Evolutionary conservation across 805 yeast genomes (phyloP).

Genomic region (Nakazawaea holstii): DNA sequence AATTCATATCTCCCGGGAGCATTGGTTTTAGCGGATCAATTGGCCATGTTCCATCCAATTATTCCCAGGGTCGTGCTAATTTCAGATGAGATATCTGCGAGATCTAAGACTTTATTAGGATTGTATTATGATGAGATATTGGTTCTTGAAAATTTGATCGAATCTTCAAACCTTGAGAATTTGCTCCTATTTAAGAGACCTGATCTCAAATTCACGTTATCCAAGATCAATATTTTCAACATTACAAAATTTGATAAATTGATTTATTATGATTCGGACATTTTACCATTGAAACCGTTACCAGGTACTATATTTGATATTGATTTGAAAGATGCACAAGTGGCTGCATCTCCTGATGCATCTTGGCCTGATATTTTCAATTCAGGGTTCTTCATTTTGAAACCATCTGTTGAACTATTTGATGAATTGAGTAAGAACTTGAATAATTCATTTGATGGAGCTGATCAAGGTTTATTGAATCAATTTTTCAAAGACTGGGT

Average conservation of each 20-base stretch:
- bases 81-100: background rate
- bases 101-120: background rate
- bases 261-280: slow-evolving; percentile 62
- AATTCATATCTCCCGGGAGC: slow-evolving; percentile 33
- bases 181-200: slow-evolving; percentile 20
- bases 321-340: slow-evolving; percentile 7
- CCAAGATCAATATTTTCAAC: slow-evolving; percentile 55
- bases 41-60: slow-evolving; percentile 15
- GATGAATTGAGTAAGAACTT: slow-evolving; percentile 28
- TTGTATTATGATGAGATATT: slow-evolving; percentile 1
- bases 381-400: slow-evolving; percentile 57
- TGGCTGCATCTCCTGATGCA: slow-evolving; percentile 68
- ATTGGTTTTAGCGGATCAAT: slow-evolving; percentile 23
- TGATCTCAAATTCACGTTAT: slow-evolving; percentile 32
- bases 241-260: slow-evolving; percentile 36
- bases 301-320: slow-evolving; percentile 21
- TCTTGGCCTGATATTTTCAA: slow-evolving; percentile 93
- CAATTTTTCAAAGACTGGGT: slow-evolving; percentile 50
- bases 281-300: slow-evolving; percentile 38
- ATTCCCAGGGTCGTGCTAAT: slow-evolving; percentile 21
- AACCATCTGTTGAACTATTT: slow-evolving; percentile 44
- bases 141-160: background rate
- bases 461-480: slow-evolving; percentile 87
- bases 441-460: slow-evolving; percentile 69
- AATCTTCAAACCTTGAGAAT: background rate